Base-by-base conservation (phyloP, 2,329 filamentous ascomycete species). In the Lachnellula willkommii region DNA sequence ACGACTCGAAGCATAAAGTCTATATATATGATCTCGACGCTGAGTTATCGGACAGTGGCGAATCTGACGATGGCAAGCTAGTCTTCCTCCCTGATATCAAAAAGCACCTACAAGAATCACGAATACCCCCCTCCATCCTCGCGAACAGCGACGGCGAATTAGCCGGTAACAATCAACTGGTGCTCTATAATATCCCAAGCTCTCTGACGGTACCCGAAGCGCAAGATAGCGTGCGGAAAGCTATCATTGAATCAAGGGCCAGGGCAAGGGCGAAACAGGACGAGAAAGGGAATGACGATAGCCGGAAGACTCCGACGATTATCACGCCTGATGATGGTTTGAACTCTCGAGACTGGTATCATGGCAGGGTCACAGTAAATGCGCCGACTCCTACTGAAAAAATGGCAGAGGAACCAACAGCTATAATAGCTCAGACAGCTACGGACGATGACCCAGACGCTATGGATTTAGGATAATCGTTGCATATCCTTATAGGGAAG, bases 21-120 rank as follows among this genome's bases (percentile, higher is more conserved):
- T 96, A 94, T 77, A 91, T 99, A 65, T 87, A 92, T 76, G 85
- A 95, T 72, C 78, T 99, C 9, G 91, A 95, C 69, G 88, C 88
- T 65, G 93, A 97, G 73, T 81, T 97, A 47, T 86, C 87, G 14
- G 84, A 87, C 61, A 75, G 79, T 28, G 83, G 88, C 58, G 75
- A 78, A 48, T 76, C 82, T 43, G 78, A 84, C 54, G 73, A 76
- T 50, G 77, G 81, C 22, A 80, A 77, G 62, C 80, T 95, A 47
- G 79, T 92, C 68, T 91, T 96, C 75, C 79, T 95, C 0, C 85
- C 90, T 0, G 89, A 95, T 69, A 88, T 97, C 53, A 87, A 93
- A 69, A 90, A 88, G 72, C 87, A 89, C 68, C 79, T 97, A 52
- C 79, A 79, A 60, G 79, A 81, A 56, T 86, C 87, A 58, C 89